These are phyloP conservation scores for Jamesozyma gamospora DNA, from an alignment of 805 yeast species.

Conservation along the genomic window DNA sequence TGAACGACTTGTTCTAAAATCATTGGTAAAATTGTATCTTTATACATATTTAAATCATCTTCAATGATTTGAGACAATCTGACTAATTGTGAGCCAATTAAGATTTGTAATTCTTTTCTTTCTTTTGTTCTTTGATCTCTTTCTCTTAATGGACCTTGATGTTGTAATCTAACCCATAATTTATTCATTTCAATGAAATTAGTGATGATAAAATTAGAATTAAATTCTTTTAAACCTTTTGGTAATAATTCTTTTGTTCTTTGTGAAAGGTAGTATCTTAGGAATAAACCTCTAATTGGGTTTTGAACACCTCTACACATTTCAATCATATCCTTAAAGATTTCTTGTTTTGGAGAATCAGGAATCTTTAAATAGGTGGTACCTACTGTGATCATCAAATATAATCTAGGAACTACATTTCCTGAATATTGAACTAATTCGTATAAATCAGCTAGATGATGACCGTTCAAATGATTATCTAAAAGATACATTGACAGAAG, in stretches of 20 bases:
- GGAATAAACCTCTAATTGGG: constrained; percentile 83
- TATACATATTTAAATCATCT: constrained; percentile 44
- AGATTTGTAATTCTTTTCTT: constrained; percentile 77
- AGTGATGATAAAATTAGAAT: constrained; percentile 63
- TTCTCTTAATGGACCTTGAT: constrained; percentile 86
- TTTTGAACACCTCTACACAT: constrained; percentile 97
- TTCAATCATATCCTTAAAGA: constrained; percentile 92
- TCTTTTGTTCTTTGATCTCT: constrained; percentile 64
- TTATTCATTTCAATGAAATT: constrained; percentile 97
- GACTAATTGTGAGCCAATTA: constrained; percentile 88
- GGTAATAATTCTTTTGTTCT: constrained; percentile 48
- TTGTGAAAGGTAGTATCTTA: constrained; percentile 82
- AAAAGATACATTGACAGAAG: constrained; percentile 53
- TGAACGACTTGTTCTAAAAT: constrained; percentile 85
- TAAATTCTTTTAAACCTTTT: constrained; percentile 10
- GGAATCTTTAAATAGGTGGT: constrained; percentile 72
- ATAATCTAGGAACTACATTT: constrained; percentile 82
- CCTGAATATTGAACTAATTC: constrained; percentile 95
- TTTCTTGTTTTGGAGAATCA: constrained; percentile 63
- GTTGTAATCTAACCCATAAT: constrained; percentile 92
- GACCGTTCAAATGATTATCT: constrained; percentile 58
- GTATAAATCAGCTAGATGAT: constrained; percentile 74
- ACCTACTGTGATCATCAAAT: constrained; percentile 92
- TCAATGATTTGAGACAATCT: constrained; percentile 78
- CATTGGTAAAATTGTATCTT: constrained; percentile 55